phyloP scores from a whole-genome alignment of 202 grass and related monocot genomes.

The Zizania palustris region DNA sequence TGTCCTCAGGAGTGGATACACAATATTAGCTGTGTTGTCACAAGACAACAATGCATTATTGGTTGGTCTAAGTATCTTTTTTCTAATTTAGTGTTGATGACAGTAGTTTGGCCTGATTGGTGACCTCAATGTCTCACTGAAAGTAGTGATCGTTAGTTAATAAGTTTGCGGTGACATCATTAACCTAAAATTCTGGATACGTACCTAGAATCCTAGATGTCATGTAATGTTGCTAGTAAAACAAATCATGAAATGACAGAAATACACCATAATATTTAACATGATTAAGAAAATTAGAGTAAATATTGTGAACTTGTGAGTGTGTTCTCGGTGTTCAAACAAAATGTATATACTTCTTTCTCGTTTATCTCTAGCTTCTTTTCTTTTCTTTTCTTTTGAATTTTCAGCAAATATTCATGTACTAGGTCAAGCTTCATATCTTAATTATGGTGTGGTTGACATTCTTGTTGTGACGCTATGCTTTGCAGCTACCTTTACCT shows the following conservation, averaged over 20 bases:
- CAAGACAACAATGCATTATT: too few species aligned
- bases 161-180: too few species aligned
- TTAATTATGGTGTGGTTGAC: conserved; percentile 4
- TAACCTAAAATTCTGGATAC: too few species aligned
- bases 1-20: too few species aligned
- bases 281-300: conserved; percentile 5
- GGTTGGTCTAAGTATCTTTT: too few species aligned
- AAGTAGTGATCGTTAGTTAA: too few species aligned
- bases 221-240: too few species aligned
- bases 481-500: conserved; percentile 67
- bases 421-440: neutral
- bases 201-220: too few species aligned
- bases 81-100: too few species aligned
- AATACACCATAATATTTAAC: neutral
- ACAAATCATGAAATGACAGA: neutral
- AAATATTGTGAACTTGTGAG: neutral
- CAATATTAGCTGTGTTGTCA: too few species aligned
- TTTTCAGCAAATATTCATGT: neutral
- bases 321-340: neutral
- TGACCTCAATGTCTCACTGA: too few species aligned
- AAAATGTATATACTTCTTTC: neutral
- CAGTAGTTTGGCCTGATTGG: too few species aligned
- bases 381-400: neutral
- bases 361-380: neutral
- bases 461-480: neutral